Percentiles rank a stretch among this genome's conserved stretches.
These are phyloP conservation scores for Phytophthora rubi DNA, from an alignment of 352 stramenopile species.

Conservation along the genomic window DNA sequence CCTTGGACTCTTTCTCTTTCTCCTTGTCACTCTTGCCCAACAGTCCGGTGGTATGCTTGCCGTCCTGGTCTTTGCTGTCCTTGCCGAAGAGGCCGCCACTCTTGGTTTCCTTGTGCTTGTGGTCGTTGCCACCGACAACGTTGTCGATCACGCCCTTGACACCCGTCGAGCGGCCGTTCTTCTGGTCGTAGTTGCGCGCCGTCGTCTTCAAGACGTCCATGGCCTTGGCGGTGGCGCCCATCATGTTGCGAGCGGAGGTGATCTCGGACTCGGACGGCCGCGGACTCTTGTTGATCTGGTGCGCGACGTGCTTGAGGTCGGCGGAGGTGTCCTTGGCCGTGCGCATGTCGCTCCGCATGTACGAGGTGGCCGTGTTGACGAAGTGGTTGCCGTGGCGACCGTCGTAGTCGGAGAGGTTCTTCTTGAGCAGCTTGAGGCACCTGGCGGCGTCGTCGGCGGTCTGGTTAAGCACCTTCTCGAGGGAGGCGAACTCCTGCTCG, in stretches of 20 bases:
- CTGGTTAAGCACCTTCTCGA: slow-evolving; percentile 28
- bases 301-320: too few relatives aligned
- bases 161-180: slow-evolving; percentile 27
- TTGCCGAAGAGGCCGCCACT: slow-evolving; percentile 2
- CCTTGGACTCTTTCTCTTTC: slow-evolving; percentile 1
- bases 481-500: slow-evolving; percentile 26
- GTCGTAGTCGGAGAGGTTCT: slow-evolving; percentile 31
- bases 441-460: slow-evolving; percentile 25
- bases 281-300: too few relatives aligned
- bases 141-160: slow-evolving; percentile 29
- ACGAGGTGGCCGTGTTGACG: slow-evolving; percentile 26
- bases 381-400: slow-evolving; percentile 29
- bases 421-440: slow-evolving; percentile 30
- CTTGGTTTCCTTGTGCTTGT: slow-evolving; percentile 15
- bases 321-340: slow-evolving; percentile 26
- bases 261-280: slow-evolving; percentile 13
- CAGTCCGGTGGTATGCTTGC: slow-evolving; percentile 3
- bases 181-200: slow-evolving; percentile 29
- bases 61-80: slow-evolving; percentile 3
- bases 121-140: slow-evolving; percentile 16
- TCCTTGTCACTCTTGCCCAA: slow-evolving; percentile 10
- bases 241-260: slow-evolving; percentile 17
- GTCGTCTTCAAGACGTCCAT: slow-evolving; percentile 27
- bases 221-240: slow-evolving; percentile 21
- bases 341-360: slow-evolving; percentile 26